Base-by-base conservation (phyloP, 257 asterid genomes). In the Ophiorrhiza pumila region DNA sequence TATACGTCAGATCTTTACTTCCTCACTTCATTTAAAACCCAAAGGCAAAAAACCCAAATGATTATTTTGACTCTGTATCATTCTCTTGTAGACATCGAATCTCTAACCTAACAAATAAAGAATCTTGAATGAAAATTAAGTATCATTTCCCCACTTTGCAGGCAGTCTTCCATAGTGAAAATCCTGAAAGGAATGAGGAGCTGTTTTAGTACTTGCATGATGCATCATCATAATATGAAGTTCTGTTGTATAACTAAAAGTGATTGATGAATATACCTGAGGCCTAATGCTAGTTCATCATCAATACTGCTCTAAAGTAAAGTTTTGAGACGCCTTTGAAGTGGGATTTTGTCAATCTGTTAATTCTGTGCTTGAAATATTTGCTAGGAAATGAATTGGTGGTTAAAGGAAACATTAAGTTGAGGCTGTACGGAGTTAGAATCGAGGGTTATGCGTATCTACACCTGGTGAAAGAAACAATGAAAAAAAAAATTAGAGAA, bases 401-500 rank as follows among this genome's bases (percentile, higher is more conserved):
- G 68, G 79, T 77, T 55, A 67, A 6, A 7, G 60, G 73, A 46
- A n/a, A 56, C 31, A 43, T 57, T 77, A 76, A 72, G 82, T 64
- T 79, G 22, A 39, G 58, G 79, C 65, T 68, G 80, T 81, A 78
- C 69, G 76, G 76, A 82, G 87, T 92, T 83, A 87, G 91, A 55
- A 78, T 77, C 85, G 46, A 67, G 65, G 74, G n/a, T 18, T 57
- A 74, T 77, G 71, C 73, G 68, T 90, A 83, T 90, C 81, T 83
- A 87, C 90, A 87, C 88, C 98, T 92, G 96, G 71, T 78, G 56
- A 80, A 77, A 76, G 75, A 58, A 81, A 61, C 80, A 58, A 56
- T 29, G 73, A 69, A 65, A 27, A 39, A 37, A 50, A 41, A 68
- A 85, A n/a, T n/a, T 76, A 83, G 87, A 81, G 75, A 66, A 75